Base-by-base conservation (phyloP, 106 monocot species). In the Phalaenopsis equestris region DNA sequence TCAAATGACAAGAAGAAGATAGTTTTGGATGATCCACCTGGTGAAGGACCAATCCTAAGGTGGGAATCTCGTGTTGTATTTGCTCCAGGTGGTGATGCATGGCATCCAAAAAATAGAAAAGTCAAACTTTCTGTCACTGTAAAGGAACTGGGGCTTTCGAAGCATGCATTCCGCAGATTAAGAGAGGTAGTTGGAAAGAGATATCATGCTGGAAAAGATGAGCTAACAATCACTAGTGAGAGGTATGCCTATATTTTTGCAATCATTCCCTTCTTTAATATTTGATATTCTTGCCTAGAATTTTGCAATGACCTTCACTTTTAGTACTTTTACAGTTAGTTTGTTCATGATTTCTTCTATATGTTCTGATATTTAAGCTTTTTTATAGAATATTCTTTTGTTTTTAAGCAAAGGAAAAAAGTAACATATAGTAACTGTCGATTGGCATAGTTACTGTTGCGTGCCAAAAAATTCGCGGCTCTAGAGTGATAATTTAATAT, bases 211-310 rank as follows among this genome's bases (percentile, higher is more conserved):
- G 96, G 96, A 21, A 88, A 73, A 89, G 96, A 97, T 86, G 96
- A 97, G 86, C 96, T 97, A 57, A 94, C 92, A n/a, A 92, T 97
- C 70, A 97, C 79, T 42, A 97, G 96, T 78, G 96, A 97, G 67
- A 97, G 96, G 96, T 97, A 92, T 84, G 85, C 11, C 49, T 39
- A 37, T 65, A 68, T 14, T 11, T 36, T 24, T 57, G 21, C n/a
- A 61, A 61, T 61, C 21, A 61, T 21, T n/a, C 19, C 21, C 61
- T 61, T 56, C 56, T 56, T 61, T 61, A 6, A 0, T 61, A 21
- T 61, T 61, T 8, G 5, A 61, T 10, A 12, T 52, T 52, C 0
- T 52, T 52, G 52, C 52, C 52, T 52, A 52, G 10, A 52, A 14
- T 52, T 52, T 52, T 52, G 52, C 64, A 7, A 65, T 65, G 9